Conservation (phyloP, 306 rosid species). For the Pterocarpus santalinus region DNA sequence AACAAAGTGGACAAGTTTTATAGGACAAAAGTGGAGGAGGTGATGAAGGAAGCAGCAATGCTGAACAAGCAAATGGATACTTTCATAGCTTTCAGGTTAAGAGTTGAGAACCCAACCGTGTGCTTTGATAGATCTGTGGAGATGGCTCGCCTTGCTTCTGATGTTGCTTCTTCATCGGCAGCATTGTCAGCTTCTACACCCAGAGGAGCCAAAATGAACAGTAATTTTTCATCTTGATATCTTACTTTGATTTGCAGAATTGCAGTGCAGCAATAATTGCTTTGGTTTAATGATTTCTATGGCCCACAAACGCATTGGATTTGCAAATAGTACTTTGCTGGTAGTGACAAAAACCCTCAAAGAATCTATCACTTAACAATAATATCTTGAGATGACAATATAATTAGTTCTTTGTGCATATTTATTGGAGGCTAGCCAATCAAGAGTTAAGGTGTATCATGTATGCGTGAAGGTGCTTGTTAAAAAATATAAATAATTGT, state of each 20-base stretch:
- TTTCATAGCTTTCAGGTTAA: conserved; percentile 70
- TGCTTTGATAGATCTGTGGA: conserved; percentile 52
- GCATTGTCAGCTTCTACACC: conserved; percentile 66
- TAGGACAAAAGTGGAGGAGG: conserved; percentile 61
- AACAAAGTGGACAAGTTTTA: conserved; percentile 73
- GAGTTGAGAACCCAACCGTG: conserved; percentile 65
- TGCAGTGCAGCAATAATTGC: not conserved
- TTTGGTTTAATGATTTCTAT: too few species aligned
- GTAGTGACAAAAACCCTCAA: not conserved
- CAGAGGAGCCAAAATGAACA: conserved; percentile 41
- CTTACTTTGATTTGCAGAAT: too few species aligned
- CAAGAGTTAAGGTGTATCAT: too few species aligned
- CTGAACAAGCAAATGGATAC: conserved; percentile 80
- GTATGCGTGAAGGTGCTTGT: too few species aligned
- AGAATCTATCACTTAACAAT: not conserved
- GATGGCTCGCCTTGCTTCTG: conserved; percentile 67
- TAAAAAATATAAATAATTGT: too few species aligned
- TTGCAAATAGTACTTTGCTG: not conserved
- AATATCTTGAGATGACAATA: too few species aligned
- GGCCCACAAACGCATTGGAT: too few species aligned
- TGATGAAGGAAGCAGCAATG: conserved; percentile 66
- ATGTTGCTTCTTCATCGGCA: conserved; percentile 60
- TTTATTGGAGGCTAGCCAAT: too few species aligned
- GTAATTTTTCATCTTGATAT: conserved; percentile 39
- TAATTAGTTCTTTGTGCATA: not conserved